These are phyloP conservation scores for Sphagnum magellanicum DNA, from an alignment of 228 moss, liverwort and hornwort genomes.

Conservation along the genomic window DNA sequence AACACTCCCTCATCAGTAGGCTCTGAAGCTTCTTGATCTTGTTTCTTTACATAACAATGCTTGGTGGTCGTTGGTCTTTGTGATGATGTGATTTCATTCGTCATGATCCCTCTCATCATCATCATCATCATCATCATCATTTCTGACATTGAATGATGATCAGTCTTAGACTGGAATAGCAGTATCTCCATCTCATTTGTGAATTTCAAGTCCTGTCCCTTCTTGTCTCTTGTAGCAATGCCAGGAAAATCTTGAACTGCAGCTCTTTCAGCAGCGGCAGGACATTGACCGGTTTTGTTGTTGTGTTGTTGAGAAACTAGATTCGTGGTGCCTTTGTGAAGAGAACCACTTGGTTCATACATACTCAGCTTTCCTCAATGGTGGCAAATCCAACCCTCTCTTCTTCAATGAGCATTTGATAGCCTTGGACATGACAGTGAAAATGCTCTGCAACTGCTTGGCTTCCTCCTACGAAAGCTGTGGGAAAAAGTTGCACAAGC, in stretches of 20 bases:
- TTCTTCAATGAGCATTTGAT: conserved; percentile 36
- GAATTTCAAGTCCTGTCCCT: conserved; percentile 59
- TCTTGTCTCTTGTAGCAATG: conserved; percentile 42
- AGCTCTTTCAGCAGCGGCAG: background rate
- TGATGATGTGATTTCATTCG: background rate
- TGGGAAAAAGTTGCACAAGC: conserved; percentile 18
- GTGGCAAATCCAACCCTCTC: conserved; percentile 35
- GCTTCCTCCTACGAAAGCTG: conserved; percentile 20
- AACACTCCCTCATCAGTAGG: conserved; percentile 53
- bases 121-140: conserved; percentile 11
- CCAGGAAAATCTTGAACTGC: conserved; percentile 19
- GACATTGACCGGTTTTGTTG: too few species aligned
- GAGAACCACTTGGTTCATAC: conserved; percentile 41
- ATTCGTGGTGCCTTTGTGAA: conserved; percentile 24
- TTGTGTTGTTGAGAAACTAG: conserved; percentile 2
- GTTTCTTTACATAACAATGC: too few species aligned
- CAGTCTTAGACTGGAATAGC: conserved; percentile 18
- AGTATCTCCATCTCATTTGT: conserved; percentile 50
- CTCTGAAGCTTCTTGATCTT: conserved; percentile 18
- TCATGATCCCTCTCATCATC: conserved; percentile 1
- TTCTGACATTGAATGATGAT: conserved; percentile 17
- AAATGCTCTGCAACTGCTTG: conserved; percentile 29
- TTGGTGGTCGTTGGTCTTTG: too few species aligned
- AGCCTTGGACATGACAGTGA: conserved; percentile 32
- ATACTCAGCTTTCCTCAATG: conserved; percentile 47